Conservation (phyloP, 2,329 filamentous ascomycete species). For the Sclerotinia nivalis region DNA sequence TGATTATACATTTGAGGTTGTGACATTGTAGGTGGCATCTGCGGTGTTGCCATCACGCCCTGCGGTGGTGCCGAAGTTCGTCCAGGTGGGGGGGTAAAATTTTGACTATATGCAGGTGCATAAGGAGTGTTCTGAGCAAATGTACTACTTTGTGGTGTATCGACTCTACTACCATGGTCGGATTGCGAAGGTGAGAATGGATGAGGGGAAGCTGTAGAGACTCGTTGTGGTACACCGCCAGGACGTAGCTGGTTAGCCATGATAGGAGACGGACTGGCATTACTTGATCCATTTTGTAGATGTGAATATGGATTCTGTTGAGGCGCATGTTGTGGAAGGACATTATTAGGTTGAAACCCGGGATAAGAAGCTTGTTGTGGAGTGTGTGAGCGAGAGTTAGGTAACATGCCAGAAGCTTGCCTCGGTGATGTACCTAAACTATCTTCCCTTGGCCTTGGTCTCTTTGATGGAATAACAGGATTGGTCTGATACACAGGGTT, state of each 20-base stretch:
- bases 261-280: constrained; percentile 89
- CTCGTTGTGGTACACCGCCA: constrained; percentile 72
- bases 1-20: constrained; percentile 42
- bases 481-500: constrained; percentile 82
- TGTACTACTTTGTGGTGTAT: constrained; percentile 71
- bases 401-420: constrained; percentile 71
- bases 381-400: constrained; percentile 87
- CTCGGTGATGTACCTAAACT: constrained; percentile 80
- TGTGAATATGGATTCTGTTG: constrained; percentile 77
- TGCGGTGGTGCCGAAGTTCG: constrained; percentile 57
- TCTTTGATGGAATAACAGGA: constrained; percentile 85
- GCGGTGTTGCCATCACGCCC: constrained; percentile 53
- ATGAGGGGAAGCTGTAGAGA: constrained; percentile 90
- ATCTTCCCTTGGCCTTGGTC: constrained; percentile 78
- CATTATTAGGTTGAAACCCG: constrained; percentile 65
- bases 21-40: constrained; percentile 46
- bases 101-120: constrained; percentile 58
- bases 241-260: constrained; percentile 78
- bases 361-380: constrained; percentile 73
- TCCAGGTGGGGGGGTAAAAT: constrained; percentile 57
- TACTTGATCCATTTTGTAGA: constrained; percentile 76
- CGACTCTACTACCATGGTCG: constrained; percentile 65
- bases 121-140: constrained; percentile 63
- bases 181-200: constrained; percentile 81
- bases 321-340: constrained; percentile 57